Base-by-base conservation (phyloP, 805 yeast genomes). In the Candida morakotiae region DNA sequence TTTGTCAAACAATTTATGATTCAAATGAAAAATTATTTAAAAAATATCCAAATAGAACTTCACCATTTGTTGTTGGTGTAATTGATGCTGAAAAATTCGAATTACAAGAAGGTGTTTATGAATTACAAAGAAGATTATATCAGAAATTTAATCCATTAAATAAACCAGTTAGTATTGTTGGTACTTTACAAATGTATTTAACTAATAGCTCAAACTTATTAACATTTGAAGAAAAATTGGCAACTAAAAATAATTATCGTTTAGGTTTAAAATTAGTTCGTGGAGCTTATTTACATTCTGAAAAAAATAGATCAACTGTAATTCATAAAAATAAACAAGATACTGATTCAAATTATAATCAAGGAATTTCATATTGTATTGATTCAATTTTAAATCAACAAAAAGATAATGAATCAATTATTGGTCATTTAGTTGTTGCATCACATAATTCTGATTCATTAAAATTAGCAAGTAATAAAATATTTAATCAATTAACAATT, bases 261-360 rank as follows among this genome's bases (percentile, higher is more conserved):
- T 63, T 88, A 40, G 96, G 96, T 15, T 68, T 88, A 69, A 89
- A 89, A 62, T 73, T 89, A 38, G 98, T 89, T 13, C 79, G 98
- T 61, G 98, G 98, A 46, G 98, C 98, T 11, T 89, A 89, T 67
- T 78, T 89, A 43, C 96, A 89, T 57, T 78, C 95, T 5, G 98
- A 89, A 65, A 75, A 83, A 24, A 71, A 82, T 45, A 73, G 97
- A 53, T 46, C 54, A 35, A 47, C 60, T 4, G 81, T 86, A 14
- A 87, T 89, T 43, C 91, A 82, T 64, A 67, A 71, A 44, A 75
- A 87, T 21, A 89, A 91, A 62, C 70, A 65, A 35, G 89, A 77
- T 43, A 86, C 97, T n/a, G 98, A 89, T 56, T 49, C 46, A 8
- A 79, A 80, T 55, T 89, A 82, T 63, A 79, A 91, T 63, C 59